Evolutionary conservation across 306 rosid species (phyloP), one percentile per base, ranked within the genome.

Genomic region (Malus fusca): DNA sequence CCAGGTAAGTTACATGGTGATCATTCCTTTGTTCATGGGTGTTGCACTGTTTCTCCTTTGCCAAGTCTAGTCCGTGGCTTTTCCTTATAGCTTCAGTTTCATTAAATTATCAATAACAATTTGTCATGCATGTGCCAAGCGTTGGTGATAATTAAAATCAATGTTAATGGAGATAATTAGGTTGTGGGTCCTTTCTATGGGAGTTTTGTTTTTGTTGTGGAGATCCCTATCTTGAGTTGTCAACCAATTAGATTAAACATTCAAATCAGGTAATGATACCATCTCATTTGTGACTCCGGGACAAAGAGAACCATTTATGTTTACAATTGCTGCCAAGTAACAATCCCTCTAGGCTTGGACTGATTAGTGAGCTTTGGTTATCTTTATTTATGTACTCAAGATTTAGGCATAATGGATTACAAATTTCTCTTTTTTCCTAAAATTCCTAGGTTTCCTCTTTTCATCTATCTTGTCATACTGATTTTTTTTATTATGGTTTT

Each of bases 1-100:
- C 99, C 55, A 90, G 97, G 99, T 92, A 81, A 80, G 80, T 80
- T 66, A 55, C 60, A 66, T 42, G 65, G 71, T 51, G 63, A 66
- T 67, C 68, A 48, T 72, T 69, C 62, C 61, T 81, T 58, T 75
- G 59, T 81, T 68, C 11, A 22, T 23, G 61, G 55, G 31, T 69
- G 12, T 71, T 71, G 71, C 69, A 58, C 60, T 73, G 25, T 61
- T 76, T 75, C 43, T 81, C 42, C 43, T 42, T 48, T 62, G 30
- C 37, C 11, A 33, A 58, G 19, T 43, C 19, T 46, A 19, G 66
- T 31, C 21, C 33, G 25, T 44, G 61, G 56, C 4, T 22, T 19
- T 42, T 53, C 69, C 78, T 17, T 23, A 42, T 61, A 73, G 22
- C 46, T 61, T 23, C 66, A 19, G 23, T 12, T 80, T 17, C 7